phyloP scores from a whole-genome alignment of 139 green algal genomes.

The Chlorella sp. region DNA sequence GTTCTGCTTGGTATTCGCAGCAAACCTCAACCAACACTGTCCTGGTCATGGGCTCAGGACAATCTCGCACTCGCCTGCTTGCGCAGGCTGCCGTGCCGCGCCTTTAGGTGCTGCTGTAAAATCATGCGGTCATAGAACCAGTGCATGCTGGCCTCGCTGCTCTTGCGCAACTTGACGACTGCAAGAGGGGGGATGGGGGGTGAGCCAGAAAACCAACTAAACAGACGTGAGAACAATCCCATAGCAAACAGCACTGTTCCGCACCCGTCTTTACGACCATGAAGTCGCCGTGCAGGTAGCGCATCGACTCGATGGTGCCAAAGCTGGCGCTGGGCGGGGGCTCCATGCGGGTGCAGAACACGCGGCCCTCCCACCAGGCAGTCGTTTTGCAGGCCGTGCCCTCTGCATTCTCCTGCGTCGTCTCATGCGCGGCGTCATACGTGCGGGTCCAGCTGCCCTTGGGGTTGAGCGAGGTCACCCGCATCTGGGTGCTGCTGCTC shows the following conservation, averaged over 20 bases:
- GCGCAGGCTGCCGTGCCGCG: conserved; percentile 14
- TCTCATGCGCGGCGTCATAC: conserved; percentile 18
- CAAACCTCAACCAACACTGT: too few species aligned
- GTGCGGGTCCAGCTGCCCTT: conserved; percentile 38
- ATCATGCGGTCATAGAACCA: conserved; percentile 46
- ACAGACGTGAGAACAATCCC: too few species aligned
- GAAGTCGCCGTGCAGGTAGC: conserved; percentile 21
- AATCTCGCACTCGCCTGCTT: too few species aligned
- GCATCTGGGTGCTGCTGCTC: conserved; percentile 8
- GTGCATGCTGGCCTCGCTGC: conserved; percentile 16
- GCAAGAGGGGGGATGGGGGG: too few species aligned
- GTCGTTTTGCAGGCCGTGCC: conserved; percentile 26
- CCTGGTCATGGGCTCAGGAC: too few species aligned
- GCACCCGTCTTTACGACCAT: conserved; percentile 40
- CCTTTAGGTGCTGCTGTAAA: conserved; percentile 12
- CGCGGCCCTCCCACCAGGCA: conserved; percentile 30
- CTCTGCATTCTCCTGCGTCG: conserved; percentile 28
- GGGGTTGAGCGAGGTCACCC: conserved; percentile 42
- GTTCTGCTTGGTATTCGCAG: too few species aligned
- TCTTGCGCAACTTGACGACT: too few species aligned
- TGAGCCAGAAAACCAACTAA: too few species aligned
- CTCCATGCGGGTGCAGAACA: conserved; percentile 31
- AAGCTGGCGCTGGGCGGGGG: conserved; percentile 34
- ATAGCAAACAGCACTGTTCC: too few species aligned
- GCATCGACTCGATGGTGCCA: conserved; percentile 24